A percentile compares a stretch with the other conserved stretches of the same genome.
These are phyloP conservation scores for Dioscorea dumetorum DNA, from an alignment of 106 monocot species.

Conservation along the genomic window DNA sequence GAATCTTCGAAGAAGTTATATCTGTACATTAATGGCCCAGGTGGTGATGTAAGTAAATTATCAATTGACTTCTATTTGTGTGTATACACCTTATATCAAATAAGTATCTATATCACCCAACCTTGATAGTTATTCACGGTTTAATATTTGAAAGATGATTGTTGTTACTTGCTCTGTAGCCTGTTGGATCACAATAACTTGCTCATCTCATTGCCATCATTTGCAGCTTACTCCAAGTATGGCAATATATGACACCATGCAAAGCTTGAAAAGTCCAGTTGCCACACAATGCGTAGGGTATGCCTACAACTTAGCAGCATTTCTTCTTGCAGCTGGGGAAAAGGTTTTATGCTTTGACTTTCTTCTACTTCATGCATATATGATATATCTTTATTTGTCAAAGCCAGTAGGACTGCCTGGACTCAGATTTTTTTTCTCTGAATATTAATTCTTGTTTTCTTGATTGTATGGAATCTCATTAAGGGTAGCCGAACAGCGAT, in stretches of 20 bases:
- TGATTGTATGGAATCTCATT: constrained; percentile 2
- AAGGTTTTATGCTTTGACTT: constrained; percentile 44
- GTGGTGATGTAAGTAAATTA: constrained; percentile 78
- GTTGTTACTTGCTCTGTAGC: too few species aligned
- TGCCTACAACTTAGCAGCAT: constrained; percentile 90
- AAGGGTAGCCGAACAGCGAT: constrained; percentile 81
- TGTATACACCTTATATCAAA: too few species aligned
- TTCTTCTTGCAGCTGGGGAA: constrained; percentile 97
- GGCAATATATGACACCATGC: constrained; percentile 97
- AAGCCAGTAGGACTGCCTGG: background rate
- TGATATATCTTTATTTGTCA: background rate
- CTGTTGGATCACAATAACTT: too few species aligned
- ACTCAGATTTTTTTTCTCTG: background rate
- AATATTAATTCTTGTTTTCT: background rate
- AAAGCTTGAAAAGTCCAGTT: constrained; percentile 76
- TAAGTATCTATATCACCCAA: too few species aligned
- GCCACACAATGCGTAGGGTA: constrained; percentile 82
- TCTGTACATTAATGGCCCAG: constrained; percentile 89
- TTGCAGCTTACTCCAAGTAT: constrained; percentile 85
- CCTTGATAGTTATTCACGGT: too few species aligned
- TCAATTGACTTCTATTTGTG: too few species aligned
- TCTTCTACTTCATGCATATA: background rate
- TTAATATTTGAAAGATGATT: too few species aligned
- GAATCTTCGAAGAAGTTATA: constrained; percentile 70
- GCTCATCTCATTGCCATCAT: background rate